Evolutionary conservation across 495 filamentous ascomycete species (phyloP).

Genomic region (Xylaria venustula): DNA sequence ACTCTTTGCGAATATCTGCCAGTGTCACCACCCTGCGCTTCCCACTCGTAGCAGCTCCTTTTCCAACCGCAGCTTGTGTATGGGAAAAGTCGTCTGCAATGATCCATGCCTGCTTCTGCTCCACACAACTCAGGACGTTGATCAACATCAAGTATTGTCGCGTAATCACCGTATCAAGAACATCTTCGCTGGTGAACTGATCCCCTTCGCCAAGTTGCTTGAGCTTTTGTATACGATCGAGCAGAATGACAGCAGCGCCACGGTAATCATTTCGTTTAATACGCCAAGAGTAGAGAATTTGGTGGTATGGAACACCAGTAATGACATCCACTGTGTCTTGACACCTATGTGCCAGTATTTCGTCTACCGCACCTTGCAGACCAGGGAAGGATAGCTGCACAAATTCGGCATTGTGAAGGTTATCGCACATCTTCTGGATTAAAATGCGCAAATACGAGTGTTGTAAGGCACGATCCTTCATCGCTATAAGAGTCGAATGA

Average conservation of each 20-base stretch:
- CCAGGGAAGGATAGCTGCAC: slow-evolving; percentile 74
- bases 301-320: slow-evolving; percentile 65
- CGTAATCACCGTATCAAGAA: slow-evolving; percentile 55
- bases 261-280: slow-evolving; percentile 81
- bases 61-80: slow-evolving; percentile 5
- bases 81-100: slow-evolving; percentile 41
- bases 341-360: slow-evolving; percentile 65
- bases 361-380: slow-evolving; percentile 74
- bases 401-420: slow-evolving; percentile 64
- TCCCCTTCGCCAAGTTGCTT: slow-evolving; percentile 47
- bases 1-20: slow-evolving; percentile 78
- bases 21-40: slow-evolving; percentile 70
- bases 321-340: slow-evolving; percentile 56
- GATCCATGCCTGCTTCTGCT: slow-evolving; percentile 73
- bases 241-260: slow-evolving; percentile 76
- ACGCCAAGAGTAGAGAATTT: slow-evolving; percentile 86
- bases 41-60: slow-evolving; percentile 21
- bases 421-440: slow-evolving; percentile 67
- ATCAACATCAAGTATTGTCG: slow-evolving; percentile 79
- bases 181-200: slow-evolving; percentile 47
- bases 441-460: slow-evolving; percentile 62
- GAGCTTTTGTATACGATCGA: slow-evolving; percentile 58
- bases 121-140: slow-evolving; percentile 84
- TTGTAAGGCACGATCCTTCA: slow-evolving; percentile 67
- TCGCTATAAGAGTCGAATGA: slow-evolving; percentile 71